Evolutionary conservation across 768 basidiomycete species (phyloP), one percentile per base, ranked within the genome.

Genomic region (Pleurotus eryngii): DNA sequence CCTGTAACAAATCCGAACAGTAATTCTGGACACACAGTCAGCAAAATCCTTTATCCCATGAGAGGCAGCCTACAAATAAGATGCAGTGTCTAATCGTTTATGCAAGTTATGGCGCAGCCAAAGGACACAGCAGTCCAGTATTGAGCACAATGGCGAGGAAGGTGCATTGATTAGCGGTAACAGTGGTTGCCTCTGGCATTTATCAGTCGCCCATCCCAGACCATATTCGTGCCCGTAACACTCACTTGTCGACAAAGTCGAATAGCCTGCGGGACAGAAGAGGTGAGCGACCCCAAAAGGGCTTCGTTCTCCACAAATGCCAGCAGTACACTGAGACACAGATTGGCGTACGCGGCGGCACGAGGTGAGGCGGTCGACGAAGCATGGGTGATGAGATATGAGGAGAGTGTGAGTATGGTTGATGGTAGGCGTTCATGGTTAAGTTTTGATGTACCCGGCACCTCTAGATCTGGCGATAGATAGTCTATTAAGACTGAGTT

Each of bases 71-170:
- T 62, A 86, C 87, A 74, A 69, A 61, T 86, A 87, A 5, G 80
- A 79, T 26, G 75, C 71, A 0, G 81, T 77, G 57, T 87, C 83
- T 4, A 89, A 68, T 26, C 74, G 78, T 61, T 80, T 86, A 56
- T 87, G 84, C 27, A 89, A 69, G 64, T 87, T 88, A 61, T 90
- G 87, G 15, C 85, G 81, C 24, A 88, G 67, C 85, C 86, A 89
- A 12, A 89, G 72, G 5, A 85, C 75, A 61, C 83, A 85, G 57
- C 83, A 87, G 65, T 89, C 86, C n/a, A 89, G 64, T 20, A 89
- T 56, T 3, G 84, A 80, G 61, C 83, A 84, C 22, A 86, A 59
- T 1, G 79, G 78, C 1, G 83, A 74, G 49, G 78, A 72, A 7
- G 74, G 69, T 4, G 73, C 55, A 1, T 67, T 64, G 6, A 74